Conservation (phyloP, 139 green algal species). For the Chlamydomonas eustigma region DNA sequence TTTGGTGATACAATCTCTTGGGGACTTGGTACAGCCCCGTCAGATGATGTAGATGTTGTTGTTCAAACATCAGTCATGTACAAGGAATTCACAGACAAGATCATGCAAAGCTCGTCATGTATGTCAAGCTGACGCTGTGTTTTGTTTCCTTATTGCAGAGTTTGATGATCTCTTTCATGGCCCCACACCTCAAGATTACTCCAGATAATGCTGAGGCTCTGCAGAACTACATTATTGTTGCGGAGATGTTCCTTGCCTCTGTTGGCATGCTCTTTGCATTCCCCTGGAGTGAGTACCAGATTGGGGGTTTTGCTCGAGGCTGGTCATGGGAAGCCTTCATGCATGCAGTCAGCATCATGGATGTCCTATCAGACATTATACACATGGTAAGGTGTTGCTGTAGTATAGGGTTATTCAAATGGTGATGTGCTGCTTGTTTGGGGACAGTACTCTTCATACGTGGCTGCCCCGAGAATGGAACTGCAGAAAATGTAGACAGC, state of each 20-base stretch:
- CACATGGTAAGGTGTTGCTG: constrained; percentile 76
- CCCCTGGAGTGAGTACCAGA: constrained; percentile 76
- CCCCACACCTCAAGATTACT: constrained; percentile 1
- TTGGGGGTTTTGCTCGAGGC: constrained; percentile 32
- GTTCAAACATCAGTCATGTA: no score
- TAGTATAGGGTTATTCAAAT: no score
- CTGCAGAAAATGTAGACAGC: no score
- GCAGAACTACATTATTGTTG: constrained; percentile 91
- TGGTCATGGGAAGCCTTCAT: constrained; percentile 49
- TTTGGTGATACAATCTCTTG: no score
- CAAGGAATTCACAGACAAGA: no score
- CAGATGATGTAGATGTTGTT: background rate
- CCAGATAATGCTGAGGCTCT: constrained; percentile 56
- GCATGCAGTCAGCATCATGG: constrained; percentile 82
- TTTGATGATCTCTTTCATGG: constrained; percentile 15
- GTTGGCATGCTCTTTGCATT: constrained; percentile 86
- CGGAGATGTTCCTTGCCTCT: constrained; percentile 89
- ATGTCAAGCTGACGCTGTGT: no score
- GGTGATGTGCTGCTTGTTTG: no score
- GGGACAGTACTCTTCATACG: no score
- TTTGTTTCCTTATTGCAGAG: background rate
- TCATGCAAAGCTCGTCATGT: no score
- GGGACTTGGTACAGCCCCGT: no score
- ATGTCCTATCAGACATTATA: constrained; percentile 85
- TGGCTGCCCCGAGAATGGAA: no score